These are phyloP conservation scores for Tetradesmus lagerheimii DNA, from an alignment of 139 green algal genomes.

Conservation along the genomic window DNA sequence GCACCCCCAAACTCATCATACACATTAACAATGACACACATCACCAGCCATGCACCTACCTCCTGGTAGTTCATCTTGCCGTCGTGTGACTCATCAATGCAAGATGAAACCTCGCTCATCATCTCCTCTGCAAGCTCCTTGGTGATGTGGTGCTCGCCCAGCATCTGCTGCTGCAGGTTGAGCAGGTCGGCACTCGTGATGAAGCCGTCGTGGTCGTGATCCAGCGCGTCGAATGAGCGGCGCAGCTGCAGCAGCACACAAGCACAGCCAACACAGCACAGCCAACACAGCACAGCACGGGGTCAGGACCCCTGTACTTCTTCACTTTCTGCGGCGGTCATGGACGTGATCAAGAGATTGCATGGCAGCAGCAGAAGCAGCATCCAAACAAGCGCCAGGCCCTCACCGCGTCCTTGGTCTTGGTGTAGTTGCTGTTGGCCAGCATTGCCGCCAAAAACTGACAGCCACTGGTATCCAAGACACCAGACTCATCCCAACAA, in stretches of 20 bases:
- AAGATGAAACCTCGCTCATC: slow-evolving; percentile 32
- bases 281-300: too few species aligned
- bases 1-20: not conserved
- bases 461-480: too few species aligned
- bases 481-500: too few species aligned
- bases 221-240: slow-evolving; percentile 26
- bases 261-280: not conserved
- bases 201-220: slow-evolving; percentile 57
- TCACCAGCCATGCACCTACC: not conserved
- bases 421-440: slow-evolving; percentile 54
- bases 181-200: slow-evolving; percentile 69
- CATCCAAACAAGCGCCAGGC: too few species aligned
- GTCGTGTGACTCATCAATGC: slow-evolving; percentile 29
- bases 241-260: slow-evolving; percentile 12
- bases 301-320: too few species aligned
- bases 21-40: not conserved
- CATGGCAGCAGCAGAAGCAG: not conserved
- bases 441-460: too few species aligned
- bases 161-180: slow-evolving; percentile 65
- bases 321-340: slow-evolving; percentile 64
- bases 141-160: slow-evolving; percentile 44
- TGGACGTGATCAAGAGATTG: not conserved
- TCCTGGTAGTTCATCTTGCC: slow-evolving; percentile 44
- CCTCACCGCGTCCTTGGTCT: slow-evolving; percentile 29
- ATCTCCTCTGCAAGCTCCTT: slow-evolving; percentile 44